These are phyloP conservation scores for Artemisia argyi DNA, from an alignment of 129 eudicot species.

Conservation along the genomic window DNA sequence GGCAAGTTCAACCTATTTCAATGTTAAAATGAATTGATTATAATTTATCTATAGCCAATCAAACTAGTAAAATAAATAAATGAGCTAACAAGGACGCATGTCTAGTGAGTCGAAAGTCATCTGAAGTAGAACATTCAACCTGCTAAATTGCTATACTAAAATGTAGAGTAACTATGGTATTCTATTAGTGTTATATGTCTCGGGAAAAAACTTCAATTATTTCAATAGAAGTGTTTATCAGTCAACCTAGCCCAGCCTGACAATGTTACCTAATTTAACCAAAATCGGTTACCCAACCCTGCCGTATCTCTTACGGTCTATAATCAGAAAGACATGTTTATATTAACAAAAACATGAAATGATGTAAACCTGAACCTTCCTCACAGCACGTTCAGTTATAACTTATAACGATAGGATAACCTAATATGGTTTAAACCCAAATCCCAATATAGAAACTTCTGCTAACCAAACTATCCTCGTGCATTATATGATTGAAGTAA, in stretches of 20 bases:
- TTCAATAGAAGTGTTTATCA: no score
- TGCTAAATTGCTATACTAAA: neutral
- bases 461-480: conserved; percentile 1
- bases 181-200: neutral
- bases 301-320: neutral
- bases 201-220: no score
- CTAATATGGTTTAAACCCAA: no score
- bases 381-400: conserved; percentile 8
- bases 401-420: no score
- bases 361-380: neutral
- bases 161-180: neutral
- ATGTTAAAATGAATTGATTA: neutral
- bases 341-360: no score
- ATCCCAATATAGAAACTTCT: neutral
- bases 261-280: neutral
- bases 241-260: no score
- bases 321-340: neutral
- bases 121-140: neutral
- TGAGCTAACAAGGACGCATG: no score
- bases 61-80: no score
- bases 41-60: neutral
- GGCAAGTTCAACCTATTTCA: neutral
- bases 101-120: neutral
- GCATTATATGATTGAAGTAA: neutral
- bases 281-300: no score